These are phyloP conservation scores for Nyssa sinensis DNA, from an alignment of 148 eudicot genomes.

Conservation along the genomic window DNA sequence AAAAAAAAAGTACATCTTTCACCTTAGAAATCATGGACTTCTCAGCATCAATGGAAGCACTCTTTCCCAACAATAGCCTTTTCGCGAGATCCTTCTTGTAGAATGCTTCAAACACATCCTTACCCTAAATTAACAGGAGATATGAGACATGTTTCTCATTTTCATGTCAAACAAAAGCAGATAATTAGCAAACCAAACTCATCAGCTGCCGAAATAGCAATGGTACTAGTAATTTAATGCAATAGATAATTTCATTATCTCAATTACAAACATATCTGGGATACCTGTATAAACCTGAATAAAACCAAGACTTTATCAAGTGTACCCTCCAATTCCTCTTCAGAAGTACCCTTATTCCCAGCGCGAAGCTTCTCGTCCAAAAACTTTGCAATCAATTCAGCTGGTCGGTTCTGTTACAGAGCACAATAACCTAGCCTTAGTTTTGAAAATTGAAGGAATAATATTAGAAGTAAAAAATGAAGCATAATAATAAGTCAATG, in stretches of 20 bases:
- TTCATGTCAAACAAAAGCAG: neutral
- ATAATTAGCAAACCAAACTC: neutral
- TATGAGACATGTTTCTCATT: neutral
- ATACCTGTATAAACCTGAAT: constrained; percentile 95
- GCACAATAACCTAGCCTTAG: constrained; percentile 16
- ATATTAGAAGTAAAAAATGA: constrained; percentile 12
- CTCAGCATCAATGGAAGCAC: constrained; percentile 99
- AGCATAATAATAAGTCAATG: too few species aligned
- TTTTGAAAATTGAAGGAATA: neutral
- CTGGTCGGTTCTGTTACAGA: constrained; percentile 79
- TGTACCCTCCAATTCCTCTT: constrained; percentile 93
- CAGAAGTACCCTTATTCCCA: constrained; percentile 97
- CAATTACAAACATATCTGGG: neutral
- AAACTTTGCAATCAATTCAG: constrained; percentile 94
- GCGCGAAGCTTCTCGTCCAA: constrained; percentile 98
- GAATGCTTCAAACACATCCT: constrained; percentile 98
- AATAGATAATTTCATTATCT: too few species aligned
- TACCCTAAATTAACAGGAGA: constrained; percentile 53
- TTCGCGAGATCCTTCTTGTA: constrained; percentile 97
- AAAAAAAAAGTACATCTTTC: neutral
- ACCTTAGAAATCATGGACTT: constrained; percentile 99
- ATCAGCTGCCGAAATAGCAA: neutral
- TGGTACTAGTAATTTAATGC: too few species aligned
- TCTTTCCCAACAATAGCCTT: constrained; percentile 87
- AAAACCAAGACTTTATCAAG: constrained; percentile 94